Evolutionary conservation across 495 filamentous ascomycete genomes (phyloP), one percentile per base, ranked within the genome.

Genomic region (Trichoderma parareesei): DNA sequence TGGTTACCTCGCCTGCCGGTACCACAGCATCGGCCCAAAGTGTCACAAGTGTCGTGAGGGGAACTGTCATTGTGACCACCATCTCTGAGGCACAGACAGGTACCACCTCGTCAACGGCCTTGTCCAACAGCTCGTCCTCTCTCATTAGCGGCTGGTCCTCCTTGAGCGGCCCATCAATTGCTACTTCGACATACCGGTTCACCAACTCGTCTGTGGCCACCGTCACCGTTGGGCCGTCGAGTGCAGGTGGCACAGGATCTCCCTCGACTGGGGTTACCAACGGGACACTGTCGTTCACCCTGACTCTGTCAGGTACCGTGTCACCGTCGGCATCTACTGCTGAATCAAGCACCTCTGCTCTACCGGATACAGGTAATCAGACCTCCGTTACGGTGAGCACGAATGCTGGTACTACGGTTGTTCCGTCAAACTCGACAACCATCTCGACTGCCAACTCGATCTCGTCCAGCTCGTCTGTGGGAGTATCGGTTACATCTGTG

Each of bases 361-460:
- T 57, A 10, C 27, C 53, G 11, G 27, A 6, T 37, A 37, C 53
- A 1, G 53, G 53, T 11, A 57, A 57, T 57, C 53, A 57, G 53
- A 57, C 53, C 6, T 37, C 53, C 5, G 33, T 57, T 35, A 57
- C 53, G 35, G 11, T 37, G 33, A 37, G 53, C 9, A 57, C 49
- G 4, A 57, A 20, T n/a, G 11, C 53, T 57, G 8, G 46, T 49
- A 9, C 9, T 1, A 57, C 33, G 27, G 20, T 13, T 3, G 11
- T n/a, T 37, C 53, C 35, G 33, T 57, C 33, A 35, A 57, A 57
- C 53, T 3, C 37, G 53, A 57, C 53, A 37, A 37, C 8, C 8
- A 57, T 57, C 33, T 57, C 7, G 53, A 3, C 53, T 57, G 18
- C 69, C 3, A 41, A 59, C 7, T 67, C 60, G 14, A 64, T 57